These are phyloP conservation scores for Fremontodendron californicum DNA, from an alignment of 345 rosid genomes.

Conservation along the genomic window DNA sequence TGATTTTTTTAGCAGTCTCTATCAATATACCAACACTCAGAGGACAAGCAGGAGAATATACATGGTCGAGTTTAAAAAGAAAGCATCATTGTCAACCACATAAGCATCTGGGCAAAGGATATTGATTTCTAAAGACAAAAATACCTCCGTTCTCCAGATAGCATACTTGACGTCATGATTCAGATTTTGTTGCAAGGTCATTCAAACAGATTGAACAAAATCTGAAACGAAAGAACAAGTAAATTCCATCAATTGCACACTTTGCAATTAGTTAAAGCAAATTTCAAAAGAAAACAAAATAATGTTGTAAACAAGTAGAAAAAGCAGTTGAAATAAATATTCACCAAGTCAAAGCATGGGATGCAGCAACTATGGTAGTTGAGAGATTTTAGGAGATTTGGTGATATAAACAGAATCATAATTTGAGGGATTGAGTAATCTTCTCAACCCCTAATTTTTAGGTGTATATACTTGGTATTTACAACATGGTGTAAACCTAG, in stretches of 20 bases:
- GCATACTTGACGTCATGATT: constrained; percentile 17
- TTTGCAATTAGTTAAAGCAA: background rate
- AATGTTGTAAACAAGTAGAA: background rate
- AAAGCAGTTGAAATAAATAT: too few species aligned
- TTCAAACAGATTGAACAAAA: constrained; percentile 9
- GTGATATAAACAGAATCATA: too few species aligned
- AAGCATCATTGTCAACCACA: background rate
- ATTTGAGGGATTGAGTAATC: too few species aligned
- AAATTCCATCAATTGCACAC: background rate
- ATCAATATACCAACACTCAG: background rate
- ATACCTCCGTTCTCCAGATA: constrained; percentile 19
- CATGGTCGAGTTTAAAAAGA: background rate
- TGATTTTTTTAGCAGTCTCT: background rate
- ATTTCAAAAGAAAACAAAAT: background rate
- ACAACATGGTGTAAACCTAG: too few species aligned
- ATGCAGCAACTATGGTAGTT: too few species aligned
- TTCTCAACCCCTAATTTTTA: too few species aligned
- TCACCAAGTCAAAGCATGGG: too few species aligned
- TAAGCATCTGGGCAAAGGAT: background rate
- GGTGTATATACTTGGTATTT: too few species aligned
- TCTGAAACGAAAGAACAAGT: constrained; percentile 4
- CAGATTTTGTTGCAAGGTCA: constrained; percentile 15
- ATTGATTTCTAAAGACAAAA: background rate
- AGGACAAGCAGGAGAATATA: background rate
- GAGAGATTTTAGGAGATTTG: too few species aligned